Percentiles rank a stretch among this genome's conserved stretches.
These are phyloP conservation scores for Silene latifolia DNA, from an alignment of 148 eudicot genomes.

Conservation along the genomic window DNA sequence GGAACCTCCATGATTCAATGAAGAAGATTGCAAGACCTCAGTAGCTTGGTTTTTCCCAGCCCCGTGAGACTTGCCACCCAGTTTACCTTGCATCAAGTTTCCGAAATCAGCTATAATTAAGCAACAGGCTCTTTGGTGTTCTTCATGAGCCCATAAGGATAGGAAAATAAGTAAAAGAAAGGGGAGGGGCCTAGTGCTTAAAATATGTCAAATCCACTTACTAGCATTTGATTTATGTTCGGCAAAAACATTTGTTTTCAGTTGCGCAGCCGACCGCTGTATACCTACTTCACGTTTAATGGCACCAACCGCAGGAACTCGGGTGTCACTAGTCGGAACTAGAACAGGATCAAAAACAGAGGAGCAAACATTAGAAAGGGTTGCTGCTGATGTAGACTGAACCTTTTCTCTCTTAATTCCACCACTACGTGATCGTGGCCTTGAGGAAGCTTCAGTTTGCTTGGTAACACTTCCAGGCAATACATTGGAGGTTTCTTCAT, in stretches of 20 bases:
- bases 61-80: constrained; percentile 37
- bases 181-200: constrained; percentile 1
- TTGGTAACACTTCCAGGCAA: constrained; percentile 25
- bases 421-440: constrained; percentile 21
- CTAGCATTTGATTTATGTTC: constrained; percentile 48
- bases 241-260: constrained; percentile 24
- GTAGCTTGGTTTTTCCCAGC: constrained; percentile 46
- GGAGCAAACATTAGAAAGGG: constrained; percentile 38
- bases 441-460: constrained; percentile 29
- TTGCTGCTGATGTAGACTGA: constrained; percentile 27
- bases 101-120: constrained; percentile 29
- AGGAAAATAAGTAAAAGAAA: background rate
- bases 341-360: constrained; percentile 60
- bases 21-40: constrained; percentile 31
- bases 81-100: constrained; percentile 35
- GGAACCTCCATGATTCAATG: constrained; percentile 36
- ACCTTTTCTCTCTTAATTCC: constrained; percentile 28
- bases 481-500: constrained; percentile 26
- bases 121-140: background rate
- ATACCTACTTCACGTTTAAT: constrained; percentile 46
- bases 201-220: constrained; percentile 17
- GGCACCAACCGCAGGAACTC: constrained; percentile 42
- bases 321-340: constrained; percentile 43
- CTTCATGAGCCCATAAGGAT: background rate
- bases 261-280: constrained; percentile 34